phyloP scores from a whole-genome alignment of 163 green algal genomes.

The Scenedesmus sp. region DNA sequence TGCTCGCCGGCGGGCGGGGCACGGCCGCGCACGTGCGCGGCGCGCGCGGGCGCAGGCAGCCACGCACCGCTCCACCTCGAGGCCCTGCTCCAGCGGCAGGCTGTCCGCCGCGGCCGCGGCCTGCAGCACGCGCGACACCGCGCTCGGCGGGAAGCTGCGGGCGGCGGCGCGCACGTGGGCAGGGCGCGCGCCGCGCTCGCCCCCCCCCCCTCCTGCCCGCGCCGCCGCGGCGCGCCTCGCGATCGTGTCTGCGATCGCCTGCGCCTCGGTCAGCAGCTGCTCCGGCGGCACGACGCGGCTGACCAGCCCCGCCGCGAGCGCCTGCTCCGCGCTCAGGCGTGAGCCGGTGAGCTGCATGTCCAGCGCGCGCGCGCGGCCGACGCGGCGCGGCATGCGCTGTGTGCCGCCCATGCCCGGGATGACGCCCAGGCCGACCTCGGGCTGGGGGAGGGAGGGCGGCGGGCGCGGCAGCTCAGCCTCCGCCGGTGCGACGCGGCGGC shows the following conservation, averaged over 20 bases:
- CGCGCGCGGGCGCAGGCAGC: too few species aligned
- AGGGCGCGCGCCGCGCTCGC: too few species aligned
- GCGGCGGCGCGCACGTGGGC: background rate
- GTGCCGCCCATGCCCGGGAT: slow-evolving; percentile 90
- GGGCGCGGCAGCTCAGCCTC: background rate
- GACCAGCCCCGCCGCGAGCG: slow-evolving; percentile 55
- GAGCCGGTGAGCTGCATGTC: slow-evolving; percentile 82
- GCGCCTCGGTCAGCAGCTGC: slow-evolving; percentile 64
- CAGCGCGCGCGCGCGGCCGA: slow-evolving; percentile 81
- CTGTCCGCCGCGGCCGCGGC: slow-evolving; percentile 45
- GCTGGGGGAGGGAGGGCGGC: slow-evolving; percentile 49
- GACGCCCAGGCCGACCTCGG: slow-evolving; percentile 81
- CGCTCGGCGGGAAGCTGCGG: slow-evolving; percentile 9
- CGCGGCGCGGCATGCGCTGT: slow-evolving; percentile 76
- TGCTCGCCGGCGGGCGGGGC: too few species aligned
- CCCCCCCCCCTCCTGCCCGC: background rate
- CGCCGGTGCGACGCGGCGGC: too few species aligned
- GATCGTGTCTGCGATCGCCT: slow-evolving; percentile 65
- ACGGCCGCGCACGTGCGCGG: too few species aligned
- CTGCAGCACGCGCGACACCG: slow-evolving; percentile 20
- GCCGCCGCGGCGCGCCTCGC: slow-evolving; percentile 34
- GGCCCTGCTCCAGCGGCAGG: slow-evolving; percentile 44
- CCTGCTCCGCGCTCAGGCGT: slow-evolving; percentile 66
- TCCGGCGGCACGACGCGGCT: slow-evolving; percentile 65
- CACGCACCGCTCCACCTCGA: slow-evolving; percentile 51